Base-by-base conservation (phyloP, 345 rosid species). In the Carallia pectinifolia region DNA sequence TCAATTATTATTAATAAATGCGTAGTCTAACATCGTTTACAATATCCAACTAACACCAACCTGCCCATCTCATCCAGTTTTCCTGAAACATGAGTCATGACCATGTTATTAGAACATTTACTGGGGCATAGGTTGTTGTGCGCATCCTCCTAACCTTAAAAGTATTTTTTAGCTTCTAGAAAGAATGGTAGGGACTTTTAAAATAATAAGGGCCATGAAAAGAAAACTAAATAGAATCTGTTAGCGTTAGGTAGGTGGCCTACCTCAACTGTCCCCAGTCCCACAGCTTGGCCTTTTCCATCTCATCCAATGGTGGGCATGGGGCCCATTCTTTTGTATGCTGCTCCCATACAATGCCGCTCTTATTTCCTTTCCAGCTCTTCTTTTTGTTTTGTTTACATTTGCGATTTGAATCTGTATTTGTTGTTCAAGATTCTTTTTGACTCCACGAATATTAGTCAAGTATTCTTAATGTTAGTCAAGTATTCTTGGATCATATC, bases 1-100 rank as follows among this genome's bases (percentile, higher is more conserved):
- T 16, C 6, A 60, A 2, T 37, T 74, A 58, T 61, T 61, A 36
- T 5, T n/a, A 12, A n/a, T 38, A 38, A 38, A 38, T 38, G 40
- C 40, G 6, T 6, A 38, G 40, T 38, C 23, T 1, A 67, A 53
- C 36, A 63, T 68, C 63, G 19, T 60, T 76, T 65, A 65, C 79
- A 70, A 13, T 64, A 31, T 52, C 62, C 52, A 75, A 1, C 40
- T 38, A 38, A 38, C 7, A 70, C 74, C 63, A 75, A 53, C 79
- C 68, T 67, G 70, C 76, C 31, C 1, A 52, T 29, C 59, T 53
- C 27, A 50, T 31, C 27, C 23, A 12, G 44, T 58, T 31, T 70
- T 40, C n/a, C 34, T 40, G 62, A 75, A 65, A 59, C 64, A 38
- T 38, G 40, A 38, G 34, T 12, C 44, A 16, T 17, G 18, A 29